phyloP scores from a whole-genome alignment of 164 flowering plant genomes.

The Brasenia schreberi region DNA sequence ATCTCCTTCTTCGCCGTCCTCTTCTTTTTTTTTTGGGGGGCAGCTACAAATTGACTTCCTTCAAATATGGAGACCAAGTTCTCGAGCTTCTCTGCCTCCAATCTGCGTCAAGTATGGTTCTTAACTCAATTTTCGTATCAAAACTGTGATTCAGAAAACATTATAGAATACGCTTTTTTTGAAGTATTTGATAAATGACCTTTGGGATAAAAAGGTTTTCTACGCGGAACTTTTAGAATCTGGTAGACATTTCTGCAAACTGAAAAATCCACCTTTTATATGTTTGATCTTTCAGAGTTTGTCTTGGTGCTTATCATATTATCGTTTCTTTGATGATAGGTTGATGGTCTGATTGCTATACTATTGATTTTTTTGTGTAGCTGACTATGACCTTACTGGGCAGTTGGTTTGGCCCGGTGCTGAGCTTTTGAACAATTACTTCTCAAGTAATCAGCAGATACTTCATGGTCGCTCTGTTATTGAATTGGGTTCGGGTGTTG shows the following conservation, averaged over 20 bases:
- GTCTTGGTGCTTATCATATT: not conserved
- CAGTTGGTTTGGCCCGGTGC: constrained; percentile 99
- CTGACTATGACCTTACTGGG: constrained; percentile 97
- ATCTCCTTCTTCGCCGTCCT: not conserved
- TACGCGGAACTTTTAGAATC: too few species aligned
- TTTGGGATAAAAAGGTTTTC: too few species aligned
- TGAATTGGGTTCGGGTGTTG: constrained; percentile 83
- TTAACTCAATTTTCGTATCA: too few species aligned
- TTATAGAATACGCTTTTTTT: too few species aligned
- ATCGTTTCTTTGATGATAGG: too few species aligned
- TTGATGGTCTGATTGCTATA: not conserved
- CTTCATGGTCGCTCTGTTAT: constrained; percentile 48
- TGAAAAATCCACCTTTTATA: not conserved
- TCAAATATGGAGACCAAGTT: constrained; percentile 71
- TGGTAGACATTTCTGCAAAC: too few species aligned
- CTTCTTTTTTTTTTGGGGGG: constrained; percentile 4
- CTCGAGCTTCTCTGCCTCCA: constrained; percentile 70
- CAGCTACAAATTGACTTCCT: constrained; percentile 75
- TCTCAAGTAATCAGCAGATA: constrained; percentile 46
- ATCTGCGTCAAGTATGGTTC: constrained; percentile 61
- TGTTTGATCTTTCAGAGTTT: not conserved
- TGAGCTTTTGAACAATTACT: constrained; percentile 54
- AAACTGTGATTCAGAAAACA: too few species aligned
- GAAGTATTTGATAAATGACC: too few species aligned
- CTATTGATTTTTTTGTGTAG: constrained; percentile 32